Conservation (phyloP, 2,329 filamentous ascomycete species). For the Cercospora brassicicola region DNA sequence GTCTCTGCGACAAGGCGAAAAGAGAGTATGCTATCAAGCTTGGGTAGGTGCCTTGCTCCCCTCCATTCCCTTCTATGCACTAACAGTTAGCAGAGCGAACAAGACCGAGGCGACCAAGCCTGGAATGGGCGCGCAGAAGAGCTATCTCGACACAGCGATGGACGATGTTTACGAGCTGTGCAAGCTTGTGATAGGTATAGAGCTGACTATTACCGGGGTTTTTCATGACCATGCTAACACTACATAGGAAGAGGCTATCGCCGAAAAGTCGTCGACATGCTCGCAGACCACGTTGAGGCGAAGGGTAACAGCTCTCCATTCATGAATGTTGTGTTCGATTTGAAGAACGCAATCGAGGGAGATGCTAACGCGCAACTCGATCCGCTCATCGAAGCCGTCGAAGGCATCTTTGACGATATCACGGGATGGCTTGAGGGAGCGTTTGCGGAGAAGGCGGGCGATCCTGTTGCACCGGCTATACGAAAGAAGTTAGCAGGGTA, state of each 20-base stretch:
- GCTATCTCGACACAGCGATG: background rate
- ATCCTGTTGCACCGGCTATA: background rate
- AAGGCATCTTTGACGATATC: background rate
- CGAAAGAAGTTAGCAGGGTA: background rate
- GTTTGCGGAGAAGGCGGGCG: background rate
- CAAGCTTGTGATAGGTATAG: background rate
- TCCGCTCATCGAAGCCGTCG: background rate
- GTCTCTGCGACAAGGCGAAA: background rate
- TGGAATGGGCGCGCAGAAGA: background rate
- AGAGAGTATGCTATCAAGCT: background rate
- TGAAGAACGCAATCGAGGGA: background rate
- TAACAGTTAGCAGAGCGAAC: background rate
- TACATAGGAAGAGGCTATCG: background rate
- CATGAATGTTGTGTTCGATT: background rate
- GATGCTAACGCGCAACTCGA: background rate
- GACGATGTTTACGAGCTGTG: background rate
- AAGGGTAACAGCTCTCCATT: background rate
- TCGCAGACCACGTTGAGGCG: background rate
- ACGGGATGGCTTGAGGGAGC: background rate
- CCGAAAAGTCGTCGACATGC: background rate
- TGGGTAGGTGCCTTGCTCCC: background rate
- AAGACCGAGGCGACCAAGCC: background rate
- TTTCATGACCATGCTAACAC: background rate
- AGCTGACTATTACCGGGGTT: background rate
- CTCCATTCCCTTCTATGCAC: background rate